These are phyloP conservation scores for Floccularia luteovirens DNA, from an alignment of 768 basidiomycete species.

Conservation along the genomic window DNA sequence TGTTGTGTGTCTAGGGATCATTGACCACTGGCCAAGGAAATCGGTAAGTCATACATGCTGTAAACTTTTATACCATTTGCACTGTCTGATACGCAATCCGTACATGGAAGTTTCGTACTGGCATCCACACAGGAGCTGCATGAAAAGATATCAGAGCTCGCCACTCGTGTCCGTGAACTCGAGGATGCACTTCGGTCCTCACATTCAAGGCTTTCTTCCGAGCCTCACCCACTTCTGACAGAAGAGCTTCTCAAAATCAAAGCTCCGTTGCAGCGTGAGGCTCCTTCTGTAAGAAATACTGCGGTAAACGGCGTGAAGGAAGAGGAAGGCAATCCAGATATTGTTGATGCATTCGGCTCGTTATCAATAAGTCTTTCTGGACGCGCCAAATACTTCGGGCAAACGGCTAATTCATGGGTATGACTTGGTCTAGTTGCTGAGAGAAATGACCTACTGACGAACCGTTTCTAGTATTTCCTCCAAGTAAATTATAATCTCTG, in stretches of 20 bases:
- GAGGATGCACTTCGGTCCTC: conserved; percentile 62
- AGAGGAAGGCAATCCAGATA: conserved; percentile 57
- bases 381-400: conserved; percentile 69
- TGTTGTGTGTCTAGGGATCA: conserved; percentile 51
- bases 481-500: conserved; percentile 39
- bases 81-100: background rate
- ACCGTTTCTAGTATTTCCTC: conserved; percentile 52
- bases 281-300: conserved; percentile 30
- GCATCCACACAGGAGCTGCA: conserved; percentile 77
- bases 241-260: conserved; percentile 74
- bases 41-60: conserved; percentile 34
- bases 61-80: background rate
- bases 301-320: conserved; percentile 38
- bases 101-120: conserved; percentile 53
- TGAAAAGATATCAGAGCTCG: conserved; percentile 73
- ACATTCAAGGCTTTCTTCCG: conserved; percentile 49
- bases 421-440: conserved; percentile 15
- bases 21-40: conserved; percentile 80
- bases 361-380: conserved; percentile 69
- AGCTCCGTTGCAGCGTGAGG: conserved; percentile 67
- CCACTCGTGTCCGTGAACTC: conserved; percentile 66
- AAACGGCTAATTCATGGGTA: conserved; percentile 74
- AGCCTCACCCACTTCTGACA: conserved; percentile 57
- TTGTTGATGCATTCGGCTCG: conserved; percentile 76
- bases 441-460: conserved; percentile 10